Percentiles rank a stretch among this genome's conserved stretches.
phyloP scores from a whole-genome alignment of 805 yeast genomes.

The Pichia ethanolica region DNA sequence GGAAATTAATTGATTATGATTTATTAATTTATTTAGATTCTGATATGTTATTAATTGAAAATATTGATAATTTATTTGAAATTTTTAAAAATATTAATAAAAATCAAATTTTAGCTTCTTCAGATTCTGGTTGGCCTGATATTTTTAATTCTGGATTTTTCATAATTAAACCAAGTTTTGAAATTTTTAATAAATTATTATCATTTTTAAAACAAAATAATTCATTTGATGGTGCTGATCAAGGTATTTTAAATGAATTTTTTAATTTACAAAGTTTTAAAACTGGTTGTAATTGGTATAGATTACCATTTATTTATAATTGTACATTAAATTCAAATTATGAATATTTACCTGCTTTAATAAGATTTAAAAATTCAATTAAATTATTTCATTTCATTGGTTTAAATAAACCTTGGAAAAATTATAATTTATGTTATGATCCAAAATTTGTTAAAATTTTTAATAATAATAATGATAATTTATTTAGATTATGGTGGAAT shows the following conservation, averaged over 20 bases:
- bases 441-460: constrained; percentile 12
- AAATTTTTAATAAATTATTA: constrained; percentile 36
- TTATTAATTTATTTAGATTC: constrained; percentile 55
- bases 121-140: constrained; percentile 92
- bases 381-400: constrained; percentile 67
- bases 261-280: constrained; percentile 34
- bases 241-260: constrained; percentile 76
- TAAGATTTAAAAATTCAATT: constrained; percentile 27
- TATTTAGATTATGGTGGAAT: constrained; percentile 27
- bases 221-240: constrained; percentile 85
- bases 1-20: constrained; percentile 38
- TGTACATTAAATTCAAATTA: constrained; percentile 49
- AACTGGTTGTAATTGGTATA: constrained; percentile 42
- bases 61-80: constrained; percentile 25
- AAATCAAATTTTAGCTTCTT: constrained; percentile 45
- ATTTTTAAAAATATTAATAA: constrained; percentile 13
- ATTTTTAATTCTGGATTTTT: constrained; percentile 78
- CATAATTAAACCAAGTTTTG: constrained; percentile 44
- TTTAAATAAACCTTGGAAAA: constrained; percentile 39
- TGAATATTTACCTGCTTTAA: constrained; percentile 30
- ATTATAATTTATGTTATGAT: constrained; percentile 7
- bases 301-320: constrained; percentile 74
- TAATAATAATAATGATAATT: constrained; percentile 13
- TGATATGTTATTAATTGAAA: constrained; percentile 40
- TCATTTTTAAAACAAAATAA: constrained; percentile 20